phyloP scores from a whole-genome alignment of 2,329 filamentous ascomycete genomes.

The Volutella citrinella region DNA sequence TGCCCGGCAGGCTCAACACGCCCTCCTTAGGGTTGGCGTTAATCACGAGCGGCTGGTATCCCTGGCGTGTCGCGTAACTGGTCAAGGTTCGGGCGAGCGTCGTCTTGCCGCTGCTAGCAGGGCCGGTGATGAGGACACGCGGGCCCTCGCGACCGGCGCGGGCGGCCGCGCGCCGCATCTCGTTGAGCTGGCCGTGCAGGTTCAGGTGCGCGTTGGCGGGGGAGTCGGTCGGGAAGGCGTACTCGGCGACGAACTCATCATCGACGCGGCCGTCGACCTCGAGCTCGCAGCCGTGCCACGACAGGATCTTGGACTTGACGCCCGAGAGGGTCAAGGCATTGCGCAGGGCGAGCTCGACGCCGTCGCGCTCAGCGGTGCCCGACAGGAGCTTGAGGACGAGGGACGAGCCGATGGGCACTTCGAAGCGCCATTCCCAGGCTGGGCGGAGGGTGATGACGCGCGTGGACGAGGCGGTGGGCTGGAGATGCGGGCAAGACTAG shows the following conservation, averaged over 20 bases:
- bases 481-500: too few species aligned
- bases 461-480: constrained; percentile 38
- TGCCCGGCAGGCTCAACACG: constrained; percentile 74
- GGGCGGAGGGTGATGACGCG: constrained; percentile 54
- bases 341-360: constrained; percentile 83
- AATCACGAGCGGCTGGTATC: constrained; percentile 73
- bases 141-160: constrained; percentile 58
- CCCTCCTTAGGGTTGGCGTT: constrained; percentile 83
- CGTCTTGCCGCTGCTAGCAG: constrained; percentile 78
- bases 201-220: constrained; percentile 80
- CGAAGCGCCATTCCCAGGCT: constrained; percentile 76
- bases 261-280: constrained; percentile 66
- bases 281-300: constrained; percentile 85
- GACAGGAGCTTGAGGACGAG: constrained; percentile 61
- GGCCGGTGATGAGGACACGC: constrained; percentile 79
- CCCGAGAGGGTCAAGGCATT: constrained; percentile 79
- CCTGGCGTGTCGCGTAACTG: constrained; percentile 73
- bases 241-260: constrained; percentile 57
- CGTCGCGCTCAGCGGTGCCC: constrained; percentile 90
- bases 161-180: constrained; percentile 61
- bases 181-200: constrained; percentile 81
- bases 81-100: constrained; percentile 74
- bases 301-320: constrained; percentile 83
- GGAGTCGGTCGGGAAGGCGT: constrained; percentile 69
- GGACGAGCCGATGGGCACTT: constrained; percentile 53